Evolutionary conservation across 2,329 filamentous ascomycete species (phyloP), one percentile per base, ranked within the genome.

Genomic region (Zymoseptoria tritici): DNA sequence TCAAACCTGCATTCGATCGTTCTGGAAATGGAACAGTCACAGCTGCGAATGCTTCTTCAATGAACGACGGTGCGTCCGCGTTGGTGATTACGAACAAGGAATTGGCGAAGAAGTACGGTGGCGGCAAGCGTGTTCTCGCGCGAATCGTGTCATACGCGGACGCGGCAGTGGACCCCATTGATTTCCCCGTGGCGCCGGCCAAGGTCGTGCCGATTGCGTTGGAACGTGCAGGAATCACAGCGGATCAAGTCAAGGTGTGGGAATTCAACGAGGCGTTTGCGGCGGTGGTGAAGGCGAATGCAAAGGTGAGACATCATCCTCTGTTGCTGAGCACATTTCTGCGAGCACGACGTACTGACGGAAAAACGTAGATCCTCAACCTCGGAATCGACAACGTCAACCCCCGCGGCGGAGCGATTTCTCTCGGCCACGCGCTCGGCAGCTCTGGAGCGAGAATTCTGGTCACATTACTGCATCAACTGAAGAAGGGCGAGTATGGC

Each of bases 221-320:
- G 55, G 84, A 91, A 75, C 84, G 92, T 59, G 94, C 94, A 0
- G 92, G 93, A 9, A 92, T 99, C 66, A 90, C 85, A 65, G 91
- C 92, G 76, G 88, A 95, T 53, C 89, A 97, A 74, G 91, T 99
- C 52, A 87, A 93, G 4, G 79, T 97, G 21, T 97, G 94, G 93
- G 94, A 97, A 75, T 96, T 99, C 76, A 99, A 99, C 75, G 94
- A 99, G 78, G 94, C 94, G 0, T 99, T 99, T 73, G 93, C 94
- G 26, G 90, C 90, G 4, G 92, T 97, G 29, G 94, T 97, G 75
- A 91, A 94, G 73, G 92, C 93, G 50, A 97, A 97, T 72, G 88
- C 90, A 70, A 92, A 96, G 84, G 87, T 87, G 70, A 69, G 74
- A 42, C 3, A 42, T 36, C 31, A 1, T 42, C 11, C 36, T 16